Percentiles rank a stretch among this genome's conserved stretches.
phyloP scores from a whole-genome alignment of 768 basidiomycete species.

The Leccinum boreale region DNA sequence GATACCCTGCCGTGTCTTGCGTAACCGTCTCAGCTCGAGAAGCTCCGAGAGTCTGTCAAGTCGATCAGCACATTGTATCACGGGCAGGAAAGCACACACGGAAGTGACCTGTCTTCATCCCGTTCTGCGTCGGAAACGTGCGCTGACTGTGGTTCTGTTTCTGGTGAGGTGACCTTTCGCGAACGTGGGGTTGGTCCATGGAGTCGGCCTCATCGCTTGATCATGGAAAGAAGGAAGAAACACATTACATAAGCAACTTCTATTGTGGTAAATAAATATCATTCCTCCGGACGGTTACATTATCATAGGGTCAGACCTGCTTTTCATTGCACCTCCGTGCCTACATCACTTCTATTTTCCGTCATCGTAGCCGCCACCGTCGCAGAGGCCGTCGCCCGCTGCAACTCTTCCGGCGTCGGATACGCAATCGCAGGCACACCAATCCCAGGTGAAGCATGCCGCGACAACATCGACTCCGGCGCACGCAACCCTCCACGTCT shows the following conservation, averaged over 20 bases:
- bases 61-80: background rate
- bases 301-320: slow-evolving; percentile 10
- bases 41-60: slow-evolving; percentile 69
- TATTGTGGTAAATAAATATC: background rate
- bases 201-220: slow-evolving; percentile 70
- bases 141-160: slow-evolving; percentile 18
- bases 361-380: background rate
- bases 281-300: background rate
- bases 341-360: slow-evolving; percentile 9
- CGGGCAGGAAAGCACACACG: slow-evolving; percentile 39
- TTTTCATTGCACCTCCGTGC: background rate
- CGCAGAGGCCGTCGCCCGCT: slow-evolving; percentile 9
- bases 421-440: slow-evolving; percentile 23
- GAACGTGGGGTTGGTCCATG: slow-evolving; percentile 47
- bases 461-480: slow-evolving; percentile 56
- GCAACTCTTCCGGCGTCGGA: slow-evolving; percentile 22
- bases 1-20: slow-evolving; percentile 75
- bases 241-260: background rate
- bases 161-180: slow-evolving; percentile 50
- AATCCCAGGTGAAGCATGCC: slow-evolving; percentile 38
- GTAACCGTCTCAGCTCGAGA: slow-evolving; percentile 76
- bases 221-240: slow-evolving; percentile 39
- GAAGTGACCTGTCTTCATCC: slow-evolving; percentile 38
- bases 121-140: slow-evolving; percentile 8
- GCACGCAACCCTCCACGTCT: slow-evolving; percentile 67